These are phyloP conservation scores for Penicillium sclerotiorum DNA, from an alignment of 2,329 filamentous ascomycete genomes.

Conservation along the genomic window DNA sequence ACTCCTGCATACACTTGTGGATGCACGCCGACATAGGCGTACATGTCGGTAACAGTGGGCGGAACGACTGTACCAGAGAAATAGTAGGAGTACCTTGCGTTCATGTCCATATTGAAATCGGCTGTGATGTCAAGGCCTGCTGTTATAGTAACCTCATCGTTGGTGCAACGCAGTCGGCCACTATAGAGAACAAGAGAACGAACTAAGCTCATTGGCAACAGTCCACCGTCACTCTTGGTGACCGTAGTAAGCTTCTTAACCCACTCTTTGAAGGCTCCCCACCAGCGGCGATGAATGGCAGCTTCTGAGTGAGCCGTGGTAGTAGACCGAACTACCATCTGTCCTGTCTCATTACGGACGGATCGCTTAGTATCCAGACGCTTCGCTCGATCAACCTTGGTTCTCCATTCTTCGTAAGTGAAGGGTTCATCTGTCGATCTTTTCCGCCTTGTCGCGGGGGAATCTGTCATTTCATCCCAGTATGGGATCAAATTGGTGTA, in stretches of 20 bases:
- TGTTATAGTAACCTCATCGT: not conserved
- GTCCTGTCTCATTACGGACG: too few species aligned
- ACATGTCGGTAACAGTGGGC: not conserved
- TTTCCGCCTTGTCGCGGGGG: too few species aligned
- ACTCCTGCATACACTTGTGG: not conserved
- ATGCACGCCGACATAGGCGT: not conserved
- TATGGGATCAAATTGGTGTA: not conserved
- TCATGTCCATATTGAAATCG: conserved; percentile 3
- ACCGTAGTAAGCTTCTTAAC: not conserved
- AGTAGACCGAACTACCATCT: too few species aligned
- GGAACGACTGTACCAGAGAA: conserved; percentile 1
- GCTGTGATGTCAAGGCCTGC: not conserved
- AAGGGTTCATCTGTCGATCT: too few species aligned
- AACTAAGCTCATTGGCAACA: not conserved
- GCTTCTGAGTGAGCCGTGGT: too few species aligned
- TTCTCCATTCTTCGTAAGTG: too few species aligned
- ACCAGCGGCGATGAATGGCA: not conserved
- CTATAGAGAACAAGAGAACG: not conserved
- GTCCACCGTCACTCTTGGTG: not conserved
- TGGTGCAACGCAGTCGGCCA: not conserved
- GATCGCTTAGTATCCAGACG: too few species aligned
- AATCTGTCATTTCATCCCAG: not conserved
- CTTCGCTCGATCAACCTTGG: too few species aligned
- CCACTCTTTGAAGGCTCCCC: not conserved
- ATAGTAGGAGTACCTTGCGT: conserved; percentile 4